Percentiles rank a stretch among this genome's conserved stretches.
Conservation (phyloP, 2,329 filamentous ascomycete species). For the Pseudohalonectria lignicola region DNA sequence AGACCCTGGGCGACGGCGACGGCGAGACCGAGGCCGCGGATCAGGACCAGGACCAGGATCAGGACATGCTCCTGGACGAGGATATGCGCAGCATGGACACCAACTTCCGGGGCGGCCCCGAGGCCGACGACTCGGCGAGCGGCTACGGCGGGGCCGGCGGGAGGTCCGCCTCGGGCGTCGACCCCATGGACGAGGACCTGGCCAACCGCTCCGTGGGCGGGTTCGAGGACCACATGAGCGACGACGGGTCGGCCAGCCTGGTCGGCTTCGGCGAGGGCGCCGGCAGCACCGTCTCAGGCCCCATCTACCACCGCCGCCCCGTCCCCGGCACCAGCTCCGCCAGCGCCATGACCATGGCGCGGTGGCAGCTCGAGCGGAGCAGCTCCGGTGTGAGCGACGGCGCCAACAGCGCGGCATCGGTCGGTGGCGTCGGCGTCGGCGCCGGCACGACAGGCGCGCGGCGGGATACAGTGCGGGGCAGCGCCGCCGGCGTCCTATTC, state of each 20-base stretch:
- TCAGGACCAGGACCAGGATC: no score
- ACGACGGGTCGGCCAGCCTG: conserved; percentile 71
- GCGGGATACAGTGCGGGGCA: conserved; percentile 13
- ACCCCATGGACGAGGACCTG: conserved; percentile 42
- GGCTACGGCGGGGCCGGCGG: conserved; percentile 13
- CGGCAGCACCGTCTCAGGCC: conserved; percentile 71
- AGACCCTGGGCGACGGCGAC: conserved; percentile 26
- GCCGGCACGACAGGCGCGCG: conserved; percentile 11
- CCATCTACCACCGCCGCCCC: conserved; percentile 50
- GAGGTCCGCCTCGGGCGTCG: conserved; percentile 4
- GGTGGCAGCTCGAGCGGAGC: conserved; percentile 37
- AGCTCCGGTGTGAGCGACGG: conserved; percentile 40
- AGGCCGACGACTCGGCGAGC: conserved; percentile 29
- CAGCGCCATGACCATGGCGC: conserved; percentile 14
- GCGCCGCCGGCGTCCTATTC: conserved; percentile 18
- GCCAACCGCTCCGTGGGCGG: conserved; percentile 35
- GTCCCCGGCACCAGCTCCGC: conserved; percentile 26
- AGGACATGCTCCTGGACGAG: no score
- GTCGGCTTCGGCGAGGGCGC: conserved; percentile 92
- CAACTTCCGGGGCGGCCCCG: conserved; percentile 35
- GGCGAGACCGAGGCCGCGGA: conserved; percentile 31
- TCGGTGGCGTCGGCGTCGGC: conserved; percentile 2
- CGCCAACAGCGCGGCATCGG: no score
- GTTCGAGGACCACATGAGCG: conserved; percentile 66
- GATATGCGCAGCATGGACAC: conserved; percentile 63